These are phyloP conservation scores for Dothidotthia symphoricarpi DNA, from an alignment of 2,329 filamentous ascomycete genomes.

Conservation along the genomic window DNA sequence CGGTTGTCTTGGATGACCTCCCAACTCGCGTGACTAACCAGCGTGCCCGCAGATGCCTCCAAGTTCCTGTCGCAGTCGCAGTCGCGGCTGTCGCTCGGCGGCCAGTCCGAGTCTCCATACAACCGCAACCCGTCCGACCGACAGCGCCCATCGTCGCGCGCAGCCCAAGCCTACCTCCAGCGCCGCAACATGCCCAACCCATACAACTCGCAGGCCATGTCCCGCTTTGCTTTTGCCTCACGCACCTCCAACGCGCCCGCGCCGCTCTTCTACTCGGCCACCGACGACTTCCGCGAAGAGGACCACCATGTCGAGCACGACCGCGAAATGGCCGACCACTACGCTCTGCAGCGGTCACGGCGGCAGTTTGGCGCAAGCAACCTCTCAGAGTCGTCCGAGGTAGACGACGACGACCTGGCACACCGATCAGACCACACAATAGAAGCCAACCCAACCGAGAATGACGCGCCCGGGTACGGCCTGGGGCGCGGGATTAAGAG, in stretches of 20 bases:
- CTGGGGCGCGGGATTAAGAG: constrained; percentile 55
- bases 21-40: constrained; percentile 47
- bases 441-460: constrained; percentile 48
- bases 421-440: constrained; percentile 48
- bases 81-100: constrained; percentile 77
- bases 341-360: constrained; percentile 84
- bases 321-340: constrained; percentile 88
- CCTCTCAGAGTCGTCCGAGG: constrained; percentile 80
- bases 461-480: constrained; percentile 41
- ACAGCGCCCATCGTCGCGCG: constrained; percentile 47
- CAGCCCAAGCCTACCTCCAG: constrained; percentile 52
- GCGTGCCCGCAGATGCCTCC: constrained; percentile 72
- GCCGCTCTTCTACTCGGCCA: constrained; percentile 88
- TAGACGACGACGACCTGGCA: constrained; percentile 68
- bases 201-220: constrained; percentile 68
- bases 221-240: constrained; percentile 75
- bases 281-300: constrained; percentile 87
- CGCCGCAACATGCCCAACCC: constrained; percentile 63
- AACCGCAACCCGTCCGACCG: constrained; percentile 49
- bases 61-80: constrained; percentile 97
- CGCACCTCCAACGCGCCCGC: constrained; percentile 75
- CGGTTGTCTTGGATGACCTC: constrained; percentile 27
- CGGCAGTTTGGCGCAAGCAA: constrained; percentile 82
- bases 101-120: constrained; percentile 50
- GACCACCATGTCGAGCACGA: constrained; percentile 91